These are phyloP conservation scores for Hibiscus mutabilis DNA, from an alignment of 345 rosid species.

Conservation along the genomic window DNA sequence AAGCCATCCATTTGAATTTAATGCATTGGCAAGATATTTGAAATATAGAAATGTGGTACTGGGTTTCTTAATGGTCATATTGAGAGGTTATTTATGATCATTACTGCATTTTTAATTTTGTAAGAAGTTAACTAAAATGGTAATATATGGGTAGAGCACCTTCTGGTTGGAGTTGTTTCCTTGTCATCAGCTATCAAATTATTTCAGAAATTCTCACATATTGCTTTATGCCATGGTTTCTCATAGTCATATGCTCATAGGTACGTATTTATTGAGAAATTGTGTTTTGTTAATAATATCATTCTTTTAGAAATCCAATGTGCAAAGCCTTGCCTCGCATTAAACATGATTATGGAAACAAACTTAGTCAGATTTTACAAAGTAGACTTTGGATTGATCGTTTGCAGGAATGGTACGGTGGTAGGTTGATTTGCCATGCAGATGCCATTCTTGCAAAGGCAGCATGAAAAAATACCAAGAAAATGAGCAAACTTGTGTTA, in stretches of 20 bases:
- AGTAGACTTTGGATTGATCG: slow-evolving; percentile 2
- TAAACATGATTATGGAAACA: not conserved
- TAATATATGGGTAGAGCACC: not conserved
- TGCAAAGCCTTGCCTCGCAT: not conserved
- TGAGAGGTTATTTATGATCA: not conserved
- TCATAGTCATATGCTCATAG: not conserved
- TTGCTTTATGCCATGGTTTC: not conserved
- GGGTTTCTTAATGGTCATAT: not conserved
- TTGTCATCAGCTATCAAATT: not conserved
- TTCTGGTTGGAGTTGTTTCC: not conserved
- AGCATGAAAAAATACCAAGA: slow-evolving; percentile 43
- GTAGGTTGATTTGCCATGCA: slow-evolving; percentile 61
- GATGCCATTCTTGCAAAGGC: slow-evolving; percentile 66
- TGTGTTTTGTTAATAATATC: not conserved
- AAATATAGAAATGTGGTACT: not conserved
- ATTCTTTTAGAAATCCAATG: not conserved
- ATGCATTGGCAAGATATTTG: not conserved
- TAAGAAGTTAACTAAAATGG: slow-evolving; percentile 6
- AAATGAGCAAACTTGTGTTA: slow-evolving; percentile 34
- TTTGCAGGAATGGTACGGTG: slow-evolving; percentile 65
- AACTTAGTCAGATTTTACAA: not conserved
- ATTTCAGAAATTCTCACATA: not conserved
- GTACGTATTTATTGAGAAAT: not conserved
- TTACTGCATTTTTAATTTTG: not conserved
- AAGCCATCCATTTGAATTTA: not conserved